Evolutionary conservation across 257 asterid genomes (phyloP).

Genomic region (Solanum tacnaense): DNA sequence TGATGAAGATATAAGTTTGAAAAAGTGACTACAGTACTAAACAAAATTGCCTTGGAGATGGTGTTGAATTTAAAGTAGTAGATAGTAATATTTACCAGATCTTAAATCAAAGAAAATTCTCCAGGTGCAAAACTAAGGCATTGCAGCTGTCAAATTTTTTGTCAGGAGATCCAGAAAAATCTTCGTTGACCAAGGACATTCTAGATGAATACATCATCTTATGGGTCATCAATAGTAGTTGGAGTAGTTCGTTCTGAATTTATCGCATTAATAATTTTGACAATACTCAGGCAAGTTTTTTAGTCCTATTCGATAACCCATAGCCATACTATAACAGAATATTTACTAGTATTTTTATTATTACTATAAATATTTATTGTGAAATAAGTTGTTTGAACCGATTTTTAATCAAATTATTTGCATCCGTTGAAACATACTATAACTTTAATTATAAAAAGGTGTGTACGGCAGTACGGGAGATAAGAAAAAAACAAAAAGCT

Average conservation of each 20-base stretch:
- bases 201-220: background rate
- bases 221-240: background rate
- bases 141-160: background rate
- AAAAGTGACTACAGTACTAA: slow-evolving; percentile 6
- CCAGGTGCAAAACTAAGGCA: background rate
- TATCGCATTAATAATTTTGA: background rate
- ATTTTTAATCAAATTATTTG: background rate
- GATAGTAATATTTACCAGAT: background rate
- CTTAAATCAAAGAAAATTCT: background rate
- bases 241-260: background rate
- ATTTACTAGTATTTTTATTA: background rate
- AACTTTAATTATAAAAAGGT: background rate
- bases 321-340: background rate
- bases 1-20: slow-evolving; percentile 27
- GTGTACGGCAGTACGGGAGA: background rate
- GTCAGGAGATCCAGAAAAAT: background rate
- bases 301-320: background rate
- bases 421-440: background rate
- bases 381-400: background rate
- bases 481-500: background rate
- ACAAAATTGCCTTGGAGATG: background rate
- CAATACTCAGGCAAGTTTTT: background rate
- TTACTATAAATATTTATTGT: background rate
- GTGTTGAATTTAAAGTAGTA: background rate
- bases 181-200: background rate